Base-by-base conservation (phyloP, 805 yeast genomes). In the Candida tibetensis region DNA sequence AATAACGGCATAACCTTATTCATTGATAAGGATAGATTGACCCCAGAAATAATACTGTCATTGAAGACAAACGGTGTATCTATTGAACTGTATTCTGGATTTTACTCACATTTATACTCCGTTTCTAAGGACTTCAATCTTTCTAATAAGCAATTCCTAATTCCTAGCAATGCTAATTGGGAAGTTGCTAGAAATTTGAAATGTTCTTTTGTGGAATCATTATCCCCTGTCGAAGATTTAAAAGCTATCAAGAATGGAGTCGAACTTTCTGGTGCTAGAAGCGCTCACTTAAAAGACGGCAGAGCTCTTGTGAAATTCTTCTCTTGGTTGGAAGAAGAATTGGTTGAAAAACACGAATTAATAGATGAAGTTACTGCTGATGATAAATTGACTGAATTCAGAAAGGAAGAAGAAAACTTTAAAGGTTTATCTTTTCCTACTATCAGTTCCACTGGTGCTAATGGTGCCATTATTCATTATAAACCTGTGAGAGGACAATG, bases 381-480 rank as follows among this genome's bases (percentile, higher is more conserved):
- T 53, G 72, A 75, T 10, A 70, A 74, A 54, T 47, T 60, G 46
- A 45, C 66, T 16, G 56, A 56, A 36, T 61, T 60, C 49, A 59
- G 72, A 47, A 40, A 64, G 36, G 48, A 59, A 43, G 77, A 72
- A 41, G 61, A 67, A 28, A 63, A 73, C 44, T 79, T 74, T 51
- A 71, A 65, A 15, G 93, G 90, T 0, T 71, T 79, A 31, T 80
- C 88, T 3, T 85, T 85, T 58, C 80, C 77, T 34, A 84, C 93
- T 0, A 84, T 85, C 33, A 78, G 87, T 36, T 77, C 89, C 4
- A 71, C 86, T 1, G 93, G 91, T 1, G 69, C 87, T 9, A 85
- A 84, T 55, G 85, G 87, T 6, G 85, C 93, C 1, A 68, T 85
- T 21, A 82, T 85, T 43, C 95, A 85, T 57, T 85, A 85, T 56